Base-by-base conservation (phyloP, 1,284 basidiomycete species). In the Ustilago loliicola region DNA sequence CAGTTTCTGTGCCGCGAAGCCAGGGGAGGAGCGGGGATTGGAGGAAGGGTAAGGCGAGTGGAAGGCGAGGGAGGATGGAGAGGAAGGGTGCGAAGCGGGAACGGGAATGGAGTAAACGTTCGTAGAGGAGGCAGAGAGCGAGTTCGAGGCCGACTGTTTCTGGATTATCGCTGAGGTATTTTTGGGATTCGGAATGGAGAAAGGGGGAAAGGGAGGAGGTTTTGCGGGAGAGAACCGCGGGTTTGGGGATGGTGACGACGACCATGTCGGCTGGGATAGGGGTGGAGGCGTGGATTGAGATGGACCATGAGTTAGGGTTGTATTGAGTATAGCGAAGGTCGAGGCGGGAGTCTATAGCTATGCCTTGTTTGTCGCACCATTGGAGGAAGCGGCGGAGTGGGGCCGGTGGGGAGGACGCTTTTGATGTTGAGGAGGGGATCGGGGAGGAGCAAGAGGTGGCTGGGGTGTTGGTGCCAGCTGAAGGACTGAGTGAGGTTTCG, bases 121-220 rank as follows among this genome's bases (percentile, higher is more conserved):
- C 82, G 53, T 80, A 81, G 11, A 81, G 59, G 7, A 84, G 60
- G 50, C 79, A 79, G 38, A 84, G 69, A 0, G 81, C 75, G 3
- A 84, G 74, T 40, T 79, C 73, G 13, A 82, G 58, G 0, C 67
- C 70, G 38, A 75, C 65, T 1, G 68, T 72, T 36, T 68, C 58
- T 34, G 62, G 69, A 0, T 70, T 67, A 3, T 77, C 61, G 59
- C 65, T 68, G 15, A 67, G 55, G 34, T 42, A 77, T 40, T 42
- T 53, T 3, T 59, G 61, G 17, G 25, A 32, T 30, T 52, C 51
- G 27, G 52, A 23, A 32, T 59, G 48, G 27, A 76, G 64, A 3
- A 55, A n/a, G 0, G 40, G 40, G 0, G 72, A 45, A 2, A 80
- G 73, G 7, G 66, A 66, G 0, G 77, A 79, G 1, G 66, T 79